A percentile compares a stretch with the other conserved stretches of the same genome.
phyloP scores from a whole-genome alignment of 2,329 filamentous ascomycete species.

The Penicillium vulpinum region DNA sequence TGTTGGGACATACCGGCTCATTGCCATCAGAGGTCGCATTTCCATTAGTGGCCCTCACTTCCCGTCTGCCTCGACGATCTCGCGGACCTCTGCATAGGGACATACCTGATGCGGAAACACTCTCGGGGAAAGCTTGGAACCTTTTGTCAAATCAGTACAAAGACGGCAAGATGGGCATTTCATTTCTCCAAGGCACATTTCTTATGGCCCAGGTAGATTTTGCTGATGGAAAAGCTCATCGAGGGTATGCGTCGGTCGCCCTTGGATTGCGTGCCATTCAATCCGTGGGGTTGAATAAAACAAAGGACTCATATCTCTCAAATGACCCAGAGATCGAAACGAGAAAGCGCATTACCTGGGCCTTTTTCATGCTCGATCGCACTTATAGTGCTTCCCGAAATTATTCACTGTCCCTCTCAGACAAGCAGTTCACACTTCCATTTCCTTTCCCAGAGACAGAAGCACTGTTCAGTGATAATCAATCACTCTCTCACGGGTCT shows the following conservation, averaged over 20 bases:
- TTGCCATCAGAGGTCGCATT: slow-evolving; percentile 23
- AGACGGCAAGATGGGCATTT: slow-evolving; percentile 16
- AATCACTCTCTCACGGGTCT: neutral
- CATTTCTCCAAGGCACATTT: slow-evolving; percentile 27
- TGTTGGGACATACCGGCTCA: slow-evolving; percentile 10
- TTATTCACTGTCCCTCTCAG: slow-evolving; percentile 26
- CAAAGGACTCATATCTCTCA: slow-evolving; percentile 8
- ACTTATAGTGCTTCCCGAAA: slow-evolving; percentile 27
- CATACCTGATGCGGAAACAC: slow-evolving; percentile 5
- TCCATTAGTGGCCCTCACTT: slow-evolving; percentile 26
- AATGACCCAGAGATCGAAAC: slow-evolving; percentile 12
- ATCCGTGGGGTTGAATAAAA: slow-evolving; percentile 22
- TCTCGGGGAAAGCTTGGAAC: slow-evolving; percentile 22
- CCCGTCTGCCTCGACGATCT: slow-evolving; percentile 15
- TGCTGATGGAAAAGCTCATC: slow-evolving; percentile 23
- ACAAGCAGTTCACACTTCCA: slow-evolving; percentile 26
- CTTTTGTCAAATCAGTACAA: slow-evolving; percentile 20
- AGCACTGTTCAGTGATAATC: neutral
- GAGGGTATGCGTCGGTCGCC: slow-evolving; percentile 23
- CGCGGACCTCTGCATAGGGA: neutral
- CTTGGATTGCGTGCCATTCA: slow-evolving; percentile 26
- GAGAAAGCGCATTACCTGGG: slow-evolving; percentile 24
- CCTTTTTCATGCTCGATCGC: slow-evolving; percentile 30
- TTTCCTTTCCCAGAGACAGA: slow-evolving; percentile 15
- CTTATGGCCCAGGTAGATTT: slow-evolving; percentile 28